These are phyloP conservation scores for Tricholoma matsutake DNA, from an alignment of 768 basidiomycete genomes.

Conservation along the genomic window DNA sequence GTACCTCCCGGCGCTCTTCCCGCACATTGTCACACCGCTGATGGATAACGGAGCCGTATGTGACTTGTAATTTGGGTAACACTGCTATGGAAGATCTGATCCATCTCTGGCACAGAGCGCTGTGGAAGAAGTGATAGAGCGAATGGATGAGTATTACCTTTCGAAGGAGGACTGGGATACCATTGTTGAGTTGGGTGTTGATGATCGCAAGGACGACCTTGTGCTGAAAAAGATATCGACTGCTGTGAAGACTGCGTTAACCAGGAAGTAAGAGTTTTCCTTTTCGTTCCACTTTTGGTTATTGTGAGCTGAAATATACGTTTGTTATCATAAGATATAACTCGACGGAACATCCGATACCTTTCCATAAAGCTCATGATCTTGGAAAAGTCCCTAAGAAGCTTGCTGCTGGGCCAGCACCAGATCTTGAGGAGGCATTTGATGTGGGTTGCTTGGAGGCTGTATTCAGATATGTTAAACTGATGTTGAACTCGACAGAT, in stretches of 20 bases:
- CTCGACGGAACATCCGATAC: constrained; percentile 82
- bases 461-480: neutral
- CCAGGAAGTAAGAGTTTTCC: constrained; percentile 60
- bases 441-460: constrained; percentile 48
- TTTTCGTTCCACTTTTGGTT: neutral
- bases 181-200: constrained; percentile 90
- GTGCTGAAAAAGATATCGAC: constrained; percentile 83
- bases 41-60: constrained; percentile 71
- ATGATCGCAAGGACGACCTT: constrained; percentile 65
- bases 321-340: constrained; percentile 72
- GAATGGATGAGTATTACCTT: constrained; percentile 94
- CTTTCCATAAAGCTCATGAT: constrained; percentile 88
- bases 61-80: constrained; percentile 17
- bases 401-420: constrained; percentile 66
- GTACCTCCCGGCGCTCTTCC: constrained; percentile 87
- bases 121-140: constrained; percentile 76
- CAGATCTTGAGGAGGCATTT: constrained; percentile 91
- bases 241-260: constrained; percentile 81
- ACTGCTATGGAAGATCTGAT: neutral
- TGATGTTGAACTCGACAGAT: constrained; percentile 23
- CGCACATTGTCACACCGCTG: constrained; percentile 77
- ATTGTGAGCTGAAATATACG: neutral
- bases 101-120: constrained; percentile 49
- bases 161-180: constrained; percentile 97
- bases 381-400: constrained; percentile 81